Evolutionary conservation across 306 rosid genomes (phyloP).

Genomic region (Ormosia emarginata): DNA sequence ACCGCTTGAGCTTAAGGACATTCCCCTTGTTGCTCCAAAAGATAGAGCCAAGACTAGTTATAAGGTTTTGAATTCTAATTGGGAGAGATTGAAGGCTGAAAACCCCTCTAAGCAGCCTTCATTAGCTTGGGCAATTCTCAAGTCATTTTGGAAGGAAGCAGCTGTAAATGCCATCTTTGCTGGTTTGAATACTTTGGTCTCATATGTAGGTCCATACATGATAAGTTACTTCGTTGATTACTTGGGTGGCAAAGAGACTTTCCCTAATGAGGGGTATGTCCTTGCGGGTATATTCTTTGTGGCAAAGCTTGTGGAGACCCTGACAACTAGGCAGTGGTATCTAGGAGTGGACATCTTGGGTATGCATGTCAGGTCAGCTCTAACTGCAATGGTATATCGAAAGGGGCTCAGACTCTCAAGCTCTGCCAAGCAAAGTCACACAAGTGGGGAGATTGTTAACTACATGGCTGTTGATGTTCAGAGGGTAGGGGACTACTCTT

Average conservation of each 20-base stretch:
- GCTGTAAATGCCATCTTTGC: slow-evolving; percentile 80
- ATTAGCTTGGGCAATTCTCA: slow-evolving; percentile 77
- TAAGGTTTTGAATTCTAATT: slow-evolving; percentile 60
- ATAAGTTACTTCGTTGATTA: slow-evolving; percentile 85
- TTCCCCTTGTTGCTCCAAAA: slow-evolving; percentile 80
- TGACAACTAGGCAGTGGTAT: slow-evolving; percentile 87
- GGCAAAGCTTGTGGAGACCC: slow-evolving; percentile 83
- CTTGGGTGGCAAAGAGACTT: slow-evolving; percentile 69
- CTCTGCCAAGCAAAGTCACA: slow-evolving; percentile 77
- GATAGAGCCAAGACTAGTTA: slow-evolving; percentile 73
- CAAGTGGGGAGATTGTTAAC: slow-evolving; percentile 89
- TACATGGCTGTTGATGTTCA: slow-evolving; percentile 94
- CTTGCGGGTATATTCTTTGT: slow-evolving; percentile 70
- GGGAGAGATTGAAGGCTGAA: slow-evolving; percentile 77
- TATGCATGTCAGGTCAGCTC: slow-evolving; percentile 86
- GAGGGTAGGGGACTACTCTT: slow-evolving; percentile 82
- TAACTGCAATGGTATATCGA: slow-evolving; percentile 77
- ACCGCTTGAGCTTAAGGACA: slow-evolving; percentile 91
- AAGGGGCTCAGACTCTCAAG: slow-evolving; percentile 87
- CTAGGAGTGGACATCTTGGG: slow-evolving; percentile 90
- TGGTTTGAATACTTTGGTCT: slow-evolving; percentile 68
- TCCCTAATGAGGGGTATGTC: slow-evolving; percentile 69
- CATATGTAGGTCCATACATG: slow-evolving; percentile 89
- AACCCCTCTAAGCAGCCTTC: slow-evolving; percentile 60
- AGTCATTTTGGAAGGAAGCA: slow-evolving; percentile 85